Evolutionary conservation across 75 land plant species (phyloP).

Genomic region (Selaginella tamariscina): DNA sequence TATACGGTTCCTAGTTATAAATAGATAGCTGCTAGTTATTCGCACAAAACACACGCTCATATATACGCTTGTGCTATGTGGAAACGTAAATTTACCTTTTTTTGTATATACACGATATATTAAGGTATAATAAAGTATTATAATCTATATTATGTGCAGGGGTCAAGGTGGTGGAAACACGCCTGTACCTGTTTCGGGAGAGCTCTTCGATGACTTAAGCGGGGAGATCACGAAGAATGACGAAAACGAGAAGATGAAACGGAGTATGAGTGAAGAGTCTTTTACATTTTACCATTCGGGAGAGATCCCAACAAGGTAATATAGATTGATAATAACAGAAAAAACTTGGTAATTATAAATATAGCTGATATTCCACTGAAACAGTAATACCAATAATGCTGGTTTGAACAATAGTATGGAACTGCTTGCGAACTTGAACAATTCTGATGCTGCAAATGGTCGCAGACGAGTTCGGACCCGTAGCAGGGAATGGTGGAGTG

Average conservation of each 20-base stretch:
- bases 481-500: slow-evolving; percentile 11
- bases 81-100: no score
- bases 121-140: no score
- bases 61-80: no score
- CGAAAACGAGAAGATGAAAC: slow-evolving; percentile 13
- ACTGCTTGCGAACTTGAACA: not conserved
- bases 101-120: no score
- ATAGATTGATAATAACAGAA: not conserved
- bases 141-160: no score
- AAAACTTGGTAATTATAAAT: no score
- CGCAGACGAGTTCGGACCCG: slow-evolving; percentile 1
- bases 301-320: not conserved
- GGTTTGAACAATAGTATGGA: not conserved
- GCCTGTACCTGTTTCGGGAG: no score
- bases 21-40: no score
- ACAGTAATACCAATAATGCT: not conserved
- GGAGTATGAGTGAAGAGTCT: slow-evolving; percentile 10
- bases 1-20: no score
- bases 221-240: slow-evolving; percentile 22
- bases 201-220: slow-evolving; percentile 15
- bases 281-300: slow-evolving; percentile 4
- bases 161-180: no score
- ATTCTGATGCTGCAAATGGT: not conserved
- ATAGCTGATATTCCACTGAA: no score
- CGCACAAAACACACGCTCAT: no score